Conservation (phyloP, 352 stramenopile species). For the Phytophthora chlamydospora region DNA sequence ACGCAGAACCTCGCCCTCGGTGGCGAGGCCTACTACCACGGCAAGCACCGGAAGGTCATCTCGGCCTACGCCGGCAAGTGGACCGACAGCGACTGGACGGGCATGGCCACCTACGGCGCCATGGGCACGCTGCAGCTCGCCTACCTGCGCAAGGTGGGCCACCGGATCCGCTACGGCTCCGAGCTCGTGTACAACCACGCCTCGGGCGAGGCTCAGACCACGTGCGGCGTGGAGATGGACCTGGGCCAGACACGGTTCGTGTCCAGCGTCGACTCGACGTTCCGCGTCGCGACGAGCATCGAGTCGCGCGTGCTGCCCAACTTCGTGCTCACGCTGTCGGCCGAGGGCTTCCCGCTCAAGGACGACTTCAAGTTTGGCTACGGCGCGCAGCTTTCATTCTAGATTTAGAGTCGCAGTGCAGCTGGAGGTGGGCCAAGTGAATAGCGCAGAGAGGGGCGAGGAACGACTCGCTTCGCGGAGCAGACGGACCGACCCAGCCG, state of each 20-base stretch:
- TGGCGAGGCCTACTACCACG: conserved; percentile 90
- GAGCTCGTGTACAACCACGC: conserved; percentile 89
- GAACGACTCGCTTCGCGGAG: conserved; percentile 19
- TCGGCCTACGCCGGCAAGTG: conserved; percentile 87
- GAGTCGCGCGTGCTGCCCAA: conserved; percentile 87
- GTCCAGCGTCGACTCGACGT: conserved; percentile 83
- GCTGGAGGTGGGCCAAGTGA: conserved; percentile 33
- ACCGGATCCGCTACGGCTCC: conserved; percentile 82
- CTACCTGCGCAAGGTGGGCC: conserved; percentile 87
- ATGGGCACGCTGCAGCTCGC: conserved; percentile 87
- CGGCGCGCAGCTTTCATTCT: conserved; percentile 89
- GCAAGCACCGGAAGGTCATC: conserved; percentile 88
- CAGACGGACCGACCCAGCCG: conserved; percentile 5
- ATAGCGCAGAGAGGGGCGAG: conserved; percentile 27
- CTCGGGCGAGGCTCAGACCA: conserved; percentile 83
- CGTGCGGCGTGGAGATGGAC: conserved; percentile 84
- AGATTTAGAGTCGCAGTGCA: conserved; percentile 44
- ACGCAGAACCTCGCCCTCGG: conserved; percentile 80
- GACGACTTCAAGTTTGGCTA: conserved; percentile 93
- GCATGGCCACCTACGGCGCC: conserved; percentile 74
- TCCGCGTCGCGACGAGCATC: conserved; percentile 83
- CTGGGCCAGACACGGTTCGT: conserved; percentile 86
- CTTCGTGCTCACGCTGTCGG: conserved; percentile 86
- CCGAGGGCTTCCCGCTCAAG: conserved; percentile 85
- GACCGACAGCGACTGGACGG: conserved; percentile 68